These are phyloP conservation scores for Mortierella sp. DNA, from an alignment of 371 early-diverging fungal species.

Conservation along the genomic window DNA sequence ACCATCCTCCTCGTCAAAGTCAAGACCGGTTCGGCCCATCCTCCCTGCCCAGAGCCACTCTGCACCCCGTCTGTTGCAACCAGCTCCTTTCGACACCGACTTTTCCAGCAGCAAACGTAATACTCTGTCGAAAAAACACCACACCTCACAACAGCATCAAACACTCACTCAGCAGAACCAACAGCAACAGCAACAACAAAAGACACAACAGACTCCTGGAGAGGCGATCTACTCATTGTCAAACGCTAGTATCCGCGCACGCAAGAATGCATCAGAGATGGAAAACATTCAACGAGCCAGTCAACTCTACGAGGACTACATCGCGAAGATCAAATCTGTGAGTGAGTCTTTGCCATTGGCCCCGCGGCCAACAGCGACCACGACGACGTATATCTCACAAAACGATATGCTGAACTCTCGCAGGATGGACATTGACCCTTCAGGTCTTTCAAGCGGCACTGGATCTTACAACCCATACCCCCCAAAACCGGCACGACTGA, in stretches of 20 bases:
- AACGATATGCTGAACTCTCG: background rate
- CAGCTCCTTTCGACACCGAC: background rate
- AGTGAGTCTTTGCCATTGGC: background rate
- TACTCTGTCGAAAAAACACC: slow-evolving; percentile 21
- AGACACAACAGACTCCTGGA: slow-evolving; percentile 7
- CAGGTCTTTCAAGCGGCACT: background rate
- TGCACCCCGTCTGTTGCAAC: background rate
- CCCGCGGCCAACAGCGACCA: background rate
- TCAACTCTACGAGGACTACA: slow-evolving; percentile 37
- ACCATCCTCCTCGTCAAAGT: background rate
- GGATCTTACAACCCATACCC: slow-evolving; percentile 2
- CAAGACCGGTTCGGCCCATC: slow-evolving; percentile 21
- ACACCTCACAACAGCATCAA: background rate
- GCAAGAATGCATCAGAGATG: slow-evolving; percentile 52
- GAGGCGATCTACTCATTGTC: slow-evolving; percentile 47
- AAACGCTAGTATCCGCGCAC: slow-evolving; percentile 54
- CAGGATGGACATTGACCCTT: slow-evolving; percentile 26
- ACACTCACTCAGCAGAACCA: background rate
- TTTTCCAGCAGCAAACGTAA: slow-evolving; percentile 12
- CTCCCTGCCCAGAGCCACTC: slow-evolving; percentile 17
- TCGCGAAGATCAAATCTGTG: slow-evolving; percentile 42
- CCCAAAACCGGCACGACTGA: background rate
- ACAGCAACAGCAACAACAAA: slow-evolving; percentile 2
- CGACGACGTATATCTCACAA: background rate
- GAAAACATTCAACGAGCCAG: slow-evolving; percentile 55